Base-by-base conservation (phyloP, 1,284 basidiomycete species). In the Boletus subluridellus region DNA sequence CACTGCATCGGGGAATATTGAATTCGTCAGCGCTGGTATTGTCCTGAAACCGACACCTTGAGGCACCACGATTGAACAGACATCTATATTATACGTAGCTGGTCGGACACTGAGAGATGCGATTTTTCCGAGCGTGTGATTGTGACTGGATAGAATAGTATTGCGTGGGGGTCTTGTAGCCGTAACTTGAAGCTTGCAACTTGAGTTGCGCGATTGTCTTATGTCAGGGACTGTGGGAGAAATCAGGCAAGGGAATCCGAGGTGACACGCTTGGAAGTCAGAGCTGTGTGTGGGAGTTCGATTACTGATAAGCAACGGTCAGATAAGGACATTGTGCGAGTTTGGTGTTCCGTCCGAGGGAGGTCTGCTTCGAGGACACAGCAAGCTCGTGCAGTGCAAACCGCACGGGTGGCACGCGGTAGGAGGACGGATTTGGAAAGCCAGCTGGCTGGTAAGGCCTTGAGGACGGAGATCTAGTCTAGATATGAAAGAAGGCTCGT, bases 301-400 rank as follows among this genome's bases (percentile, higher is more conserved):
- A 30, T 41, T 21, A 21, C 21, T 60, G 61, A 63, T 63, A 62
- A 62, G 61, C 6, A 50, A 15, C 10, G n/a, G 4, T 41, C 2
- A 49, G 60, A 63, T 63, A 63, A 65, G 60, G 37, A 14, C 58
- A 45, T 8, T 34, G 38, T 17, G n/a, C 47, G 11, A 44, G 59
- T 47, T 57, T 32, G 47, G 17, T 21, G 39, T 44, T 61, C 42
- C 45, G 49, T 32, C 15, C 35, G 38, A 41, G 46, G 6, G 44
- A 17, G 39, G 14, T 17, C 10, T 34, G 34, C 15, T 39, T 51
- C 11, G 4, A 44, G 58, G 21, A 14, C 44, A 35, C 39, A 60
- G 52, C 14, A 34, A 49, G 21, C n/a, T n/a, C 44, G 26, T 34
- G 41, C 12, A 4, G 35, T 21, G 21, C 21, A 21, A 21, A 21